These are phyloP conservation scores for Golovinomyces cichoracearum DNA, from an alignment of 2,329 filamentous ascomycete species.

Conservation along the genomic window DNA sequence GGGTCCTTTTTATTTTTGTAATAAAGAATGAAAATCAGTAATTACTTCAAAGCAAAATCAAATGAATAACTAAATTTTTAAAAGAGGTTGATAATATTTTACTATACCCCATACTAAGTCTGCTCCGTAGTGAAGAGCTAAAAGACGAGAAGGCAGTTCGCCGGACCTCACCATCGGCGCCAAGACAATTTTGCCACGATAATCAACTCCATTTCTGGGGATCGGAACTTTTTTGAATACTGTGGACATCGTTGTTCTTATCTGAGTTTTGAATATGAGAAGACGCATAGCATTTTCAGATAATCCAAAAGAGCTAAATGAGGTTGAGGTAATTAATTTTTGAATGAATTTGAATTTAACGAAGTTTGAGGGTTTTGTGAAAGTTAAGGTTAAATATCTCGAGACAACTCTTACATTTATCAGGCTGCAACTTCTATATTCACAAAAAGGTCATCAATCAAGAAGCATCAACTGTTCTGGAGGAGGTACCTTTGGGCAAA, in stretches of 20 bases:
- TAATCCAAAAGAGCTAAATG: too few species aligned
- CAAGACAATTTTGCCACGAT: conserved; percentile 76
- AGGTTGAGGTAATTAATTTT: too few species aligned
- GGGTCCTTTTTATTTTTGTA: conserved; percentile 29
- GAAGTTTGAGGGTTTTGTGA: too few species aligned
- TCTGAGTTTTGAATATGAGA: conserved; percentile 2
- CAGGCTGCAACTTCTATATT: too few species aligned
- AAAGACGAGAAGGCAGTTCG: conserved; percentile 67
- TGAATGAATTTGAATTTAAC: too few species aligned
- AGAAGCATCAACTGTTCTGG: too few species aligned
- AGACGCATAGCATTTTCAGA: neutral
- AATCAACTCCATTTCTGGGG: conserved; percentile 70
- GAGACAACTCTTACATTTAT: too few species aligned
- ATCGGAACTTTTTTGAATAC: conserved; percentile 49
- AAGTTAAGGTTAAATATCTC: too few species aligned
- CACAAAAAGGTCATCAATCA: too few species aligned
- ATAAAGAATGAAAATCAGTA: neutral
- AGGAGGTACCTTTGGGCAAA: too few species aligned
- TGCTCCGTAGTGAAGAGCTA: conserved; percentile 81
- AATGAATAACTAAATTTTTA: neutral
- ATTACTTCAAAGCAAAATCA: neutral
- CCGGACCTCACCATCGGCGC: conserved; percentile 97
- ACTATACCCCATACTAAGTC: conserved; percentile 75
- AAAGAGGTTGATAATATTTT: neutral
- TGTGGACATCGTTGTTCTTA: conserved; percentile 31